A percentile compares a stretch with the other conserved stretches of the same genome.
Conservation (phyloP, 2,329 filamentous ascomycete genomes). For the Alternaria incomplexa region DNA sequence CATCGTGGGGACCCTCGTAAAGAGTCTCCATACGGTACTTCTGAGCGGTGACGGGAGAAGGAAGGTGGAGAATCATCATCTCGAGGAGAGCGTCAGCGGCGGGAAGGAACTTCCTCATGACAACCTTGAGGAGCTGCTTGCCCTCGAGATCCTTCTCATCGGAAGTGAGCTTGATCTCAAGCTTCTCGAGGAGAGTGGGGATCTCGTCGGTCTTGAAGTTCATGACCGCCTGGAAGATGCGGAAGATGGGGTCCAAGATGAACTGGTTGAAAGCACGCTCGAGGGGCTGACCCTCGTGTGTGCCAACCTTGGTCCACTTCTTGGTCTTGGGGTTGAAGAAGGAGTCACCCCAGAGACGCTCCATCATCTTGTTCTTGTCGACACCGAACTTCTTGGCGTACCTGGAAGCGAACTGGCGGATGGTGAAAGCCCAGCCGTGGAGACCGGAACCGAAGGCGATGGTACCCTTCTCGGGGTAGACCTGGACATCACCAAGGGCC, state of each 20-base stretch:
- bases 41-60: constrained; percentile 94
- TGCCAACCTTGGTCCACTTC: constrained; percentile 96
- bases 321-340: constrained; percentile 99
- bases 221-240: constrained; percentile 95
- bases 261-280: constrained; percentile 99
- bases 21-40: constrained; percentile 98
- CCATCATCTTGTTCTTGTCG: constrained; percentile 99
- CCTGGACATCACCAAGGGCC: constrained; percentile 94
- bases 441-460: constrained; percentile 99
- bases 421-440: constrained; percentile 99
- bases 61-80: constrained; percentile 99
- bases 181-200: constrained; percentile 82
- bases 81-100: constrained; percentile 97
- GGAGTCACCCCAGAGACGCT: constrained; percentile 99
- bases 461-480: constrained; percentile 97
- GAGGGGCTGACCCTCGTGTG: constrained; percentile 82
- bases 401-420: constrained; percentile 93
- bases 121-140: constrained; percentile 96
- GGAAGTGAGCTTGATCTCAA: constrained; percentile 84
- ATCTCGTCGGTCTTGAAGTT: constrained; percentile 99
- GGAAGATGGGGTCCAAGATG: constrained; percentile 99
- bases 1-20: constrained; percentile 95
- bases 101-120: constrained; percentile 99
- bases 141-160: constrained; percentile 95
- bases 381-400: constrained; percentile 99